phyloP scores from a whole-genome alignment of 495 filamentous ascomycete genomes.

The Penicillium ucsense region DNA sequence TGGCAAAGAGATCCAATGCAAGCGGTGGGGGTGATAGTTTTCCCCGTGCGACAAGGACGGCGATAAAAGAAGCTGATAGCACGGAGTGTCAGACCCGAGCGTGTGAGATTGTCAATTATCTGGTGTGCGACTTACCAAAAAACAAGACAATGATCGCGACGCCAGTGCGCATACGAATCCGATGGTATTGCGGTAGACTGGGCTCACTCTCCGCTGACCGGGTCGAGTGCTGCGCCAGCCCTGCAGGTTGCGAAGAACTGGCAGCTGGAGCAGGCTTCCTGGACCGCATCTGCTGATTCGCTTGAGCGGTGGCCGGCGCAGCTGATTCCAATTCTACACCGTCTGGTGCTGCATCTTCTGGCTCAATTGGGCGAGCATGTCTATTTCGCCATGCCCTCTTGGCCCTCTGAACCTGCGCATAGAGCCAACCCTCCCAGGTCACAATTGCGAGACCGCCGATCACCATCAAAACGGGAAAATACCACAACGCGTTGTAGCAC shows the following conservation, averaged over 20 bases:
- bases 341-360: slow-evolving; percentile 3
- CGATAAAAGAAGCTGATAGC: slow-evolving; percentile 41
- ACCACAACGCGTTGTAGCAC: slow-evolving; percentile 73
- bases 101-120: not conserved
- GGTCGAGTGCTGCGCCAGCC: not conserved
- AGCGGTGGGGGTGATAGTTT: slow-evolving; percentile 34
- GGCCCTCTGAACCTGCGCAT: slow-evolving; percentile 22
- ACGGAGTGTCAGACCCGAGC: not conserved
- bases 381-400: slow-evolving; percentile 14
- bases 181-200: slow-evolving; percentile 9
- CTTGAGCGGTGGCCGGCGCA: not conserved
- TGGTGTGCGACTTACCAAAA: slow-evolving; percentile 27
- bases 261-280: slow-evolving; percentile 1
- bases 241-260: not conserved
- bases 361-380: slow-evolving; percentile 2
- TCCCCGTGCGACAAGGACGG: slow-evolving; percentile 49
- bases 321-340: slow-evolving; percentile 3
- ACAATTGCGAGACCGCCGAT: slow-evolving; percentile 45
- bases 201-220: not conserved
- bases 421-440: slow-evolving; percentile 51
- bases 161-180: slow-evolving; percentile 26
- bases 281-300: slow-evolving; percentile 7
- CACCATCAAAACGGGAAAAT: slow-evolving; percentile 66
- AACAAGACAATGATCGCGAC: slow-evolving; percentile 41
- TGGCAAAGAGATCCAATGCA: slow-evolving; percentile 58